Base-by-base conservation (phyloP, 768 basidiomycete genomes). In the Boletellus ananas region DNA sequence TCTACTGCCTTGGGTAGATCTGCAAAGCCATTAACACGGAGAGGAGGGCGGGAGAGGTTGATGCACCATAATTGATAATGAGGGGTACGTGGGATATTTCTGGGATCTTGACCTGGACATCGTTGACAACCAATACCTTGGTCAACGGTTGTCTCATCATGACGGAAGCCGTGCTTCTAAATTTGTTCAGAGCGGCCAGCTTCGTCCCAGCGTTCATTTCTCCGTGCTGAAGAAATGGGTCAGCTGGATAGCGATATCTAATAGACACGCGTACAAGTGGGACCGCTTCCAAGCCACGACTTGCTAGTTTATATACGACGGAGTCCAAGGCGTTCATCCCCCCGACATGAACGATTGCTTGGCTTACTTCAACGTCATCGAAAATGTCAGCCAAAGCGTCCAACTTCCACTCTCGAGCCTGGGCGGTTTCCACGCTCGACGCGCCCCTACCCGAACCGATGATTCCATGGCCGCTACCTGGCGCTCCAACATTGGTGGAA, bases 1-100 rank as follows among this genome's bases (percentile, higher is more conserved):
- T 98, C 95, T 34, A 97, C 95, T 41, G 87, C 92, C 71, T 91
- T 91, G 42, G 91, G 92, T 52, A 94, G 71, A 75, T 95, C 93
- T 90, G 17, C 17, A 35, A 47, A 34, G 46, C 47, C 37, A 21
- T 57, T 16, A 66, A 54, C 39, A 44, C 41, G n/a, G 20, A 55
- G 33, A 29, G 43, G 5, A 16, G 13, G 25, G 35, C 14, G 20
- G 20, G 44, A 12, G 40, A 43, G 17, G 7, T 27, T 34, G 12
- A 64, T 73, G 43, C 55, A 87, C 91, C 91, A 67, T 95, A 98
- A 70, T 98, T 98, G 72, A 99, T 85, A 58, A 99, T 84, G 43
- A 99, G 78, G 52, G 94, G 90, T 36, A 95, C 81, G 66, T 94
- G 92, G 3, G 87, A 80, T 47, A 95, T 80, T 57, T 98, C 96